phyloP scores from a whole-genome alignment of 768 basidiomycete species.

The Russula lepida region DNA sequence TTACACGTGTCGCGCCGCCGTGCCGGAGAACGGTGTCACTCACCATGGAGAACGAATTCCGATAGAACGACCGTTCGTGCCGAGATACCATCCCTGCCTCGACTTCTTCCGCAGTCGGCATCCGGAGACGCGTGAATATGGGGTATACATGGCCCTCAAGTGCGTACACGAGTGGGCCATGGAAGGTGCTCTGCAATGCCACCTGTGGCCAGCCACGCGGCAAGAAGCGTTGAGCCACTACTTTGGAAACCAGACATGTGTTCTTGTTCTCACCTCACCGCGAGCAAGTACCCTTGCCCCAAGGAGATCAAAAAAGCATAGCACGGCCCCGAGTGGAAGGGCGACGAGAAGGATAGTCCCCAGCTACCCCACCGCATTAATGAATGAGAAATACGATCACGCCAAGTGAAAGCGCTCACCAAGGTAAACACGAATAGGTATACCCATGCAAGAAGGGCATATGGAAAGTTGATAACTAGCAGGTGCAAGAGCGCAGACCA shows the following conservation, averaged over 20 bases:
- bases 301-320: constrained; percentile 70
- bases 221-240: not conserved
- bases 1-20: constrained; percentile 6
- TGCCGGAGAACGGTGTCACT: constrained; percentile 22
- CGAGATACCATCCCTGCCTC: constrained; percentile 35
- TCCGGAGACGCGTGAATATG: constrained; percentile 61
- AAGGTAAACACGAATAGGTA: constrained; percentile 75
- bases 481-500: constrained; percentile 63
- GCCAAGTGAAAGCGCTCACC: constrained; percentile 37
- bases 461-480: constrained; percentile 68
- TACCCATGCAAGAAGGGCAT: constrained; percentile 67
- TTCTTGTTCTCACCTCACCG: constrained; percentile 45
- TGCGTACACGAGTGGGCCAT: constrained; percentile 55
- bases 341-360: constrained; percentile 77
- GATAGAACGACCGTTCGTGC: constrained; percentile 67
- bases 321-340: constrained; percentile 64
- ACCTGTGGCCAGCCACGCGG: constrained; percentile 33
- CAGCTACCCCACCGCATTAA: constrained; percentile 35
- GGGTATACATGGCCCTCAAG: constrained; percentile 60
- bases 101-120: constrained; percentile 39
- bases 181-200: constrained; percentile 59
- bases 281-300: constrained; percentile 65
- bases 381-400: not conserved
- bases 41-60: constrained; percentile 76
- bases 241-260: not conserved